Percentiles rank a stretch among this genome's conserved stretches.
These are phyloP conservation scores for Bryum argenteum DNA, from an alignment of 225 moss, liverwort and hornwort species.

Conservation along the genomic window DNA sequence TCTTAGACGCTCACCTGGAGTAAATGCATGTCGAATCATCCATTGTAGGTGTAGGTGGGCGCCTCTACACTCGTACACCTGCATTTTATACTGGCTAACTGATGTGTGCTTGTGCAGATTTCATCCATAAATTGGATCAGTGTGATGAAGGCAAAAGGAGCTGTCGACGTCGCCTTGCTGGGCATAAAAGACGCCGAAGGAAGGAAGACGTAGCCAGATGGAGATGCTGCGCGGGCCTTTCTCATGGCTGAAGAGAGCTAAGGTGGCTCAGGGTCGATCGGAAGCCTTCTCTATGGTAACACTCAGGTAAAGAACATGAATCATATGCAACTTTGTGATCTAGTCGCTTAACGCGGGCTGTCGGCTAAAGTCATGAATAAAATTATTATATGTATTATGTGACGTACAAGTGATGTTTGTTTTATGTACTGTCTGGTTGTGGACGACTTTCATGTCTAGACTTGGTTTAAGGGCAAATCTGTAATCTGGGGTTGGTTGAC, in stretches of 20 bases:
- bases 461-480: too few relatives aligned
- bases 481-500: too few relatives aligned
- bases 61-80: not conserved
- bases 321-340: not conserved
- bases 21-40: not conserved
- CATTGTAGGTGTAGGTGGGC: constrained; percentile 1
- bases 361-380: too few relatives aligned
- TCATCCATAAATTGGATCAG: constrained; percentile 66
- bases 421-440: too few relatives aligned
- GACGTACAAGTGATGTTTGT: too few relatives aligned
- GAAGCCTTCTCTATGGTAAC: constrained; percentile 70
- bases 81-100: not conserved
- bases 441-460: too few relatives aligned
- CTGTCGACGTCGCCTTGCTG: constrained; percentile 89
- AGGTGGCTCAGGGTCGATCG: constrained; percentile 59
- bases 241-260: constrained; percentile 67
- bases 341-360: too few relatives aligned
- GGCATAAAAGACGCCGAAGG: constrained; percentile 91
- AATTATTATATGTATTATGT: too few relatives aligned
- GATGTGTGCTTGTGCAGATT: constrained; percentile 41
- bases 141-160: constrained; percentile 97
- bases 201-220: constrained; percentile 86
- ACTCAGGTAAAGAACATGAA: constrained; percentile 53
- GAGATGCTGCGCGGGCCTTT: constrained; percentile 58
- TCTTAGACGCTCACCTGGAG: not conserved